Base-by-base conservation (phyloP, 2,329 filamentous ascomycete genomes). In the Leptographium wingfieldii region DNA sequence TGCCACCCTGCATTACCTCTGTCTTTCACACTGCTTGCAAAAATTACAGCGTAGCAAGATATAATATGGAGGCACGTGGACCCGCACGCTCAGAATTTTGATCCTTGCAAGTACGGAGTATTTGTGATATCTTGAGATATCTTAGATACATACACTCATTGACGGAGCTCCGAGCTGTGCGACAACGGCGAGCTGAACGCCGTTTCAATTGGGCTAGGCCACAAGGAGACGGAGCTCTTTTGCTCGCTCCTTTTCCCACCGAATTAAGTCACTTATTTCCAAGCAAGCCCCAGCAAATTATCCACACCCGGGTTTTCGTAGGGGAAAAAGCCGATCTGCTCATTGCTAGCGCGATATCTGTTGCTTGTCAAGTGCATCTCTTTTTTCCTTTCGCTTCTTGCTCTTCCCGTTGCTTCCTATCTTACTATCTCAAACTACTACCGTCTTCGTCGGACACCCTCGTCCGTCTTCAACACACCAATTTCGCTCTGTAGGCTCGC, bases 121-220 rank as follows among this genome's bases (percentile, higher is more conserved):
- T 11, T 4, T 35, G 9, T 9, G 9, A 35, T 9, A 35, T 35
- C 5, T 35, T 35, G 10, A 35, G 33, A 35, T 35, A 10, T n/a
- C 40, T 46, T 9, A 16, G 43, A 22, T 46, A 19, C 4, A 46
- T 46, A 46, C 5, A 19, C 43, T 4, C 7, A n/a, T n/a, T 27
- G 25, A 52, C 56, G 46, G 56, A 58, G 49, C 49, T 31, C 49
- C 48, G 57, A 46, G 31, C 57, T 58, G 49, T 58, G 57, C 35
- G 48, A 58, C 57, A 58, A 31, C 49, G 49, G 49, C 55, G 38
- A 46, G 55, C 55, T 46, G n/a, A 38, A 46, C 35, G 25, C 12
- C 27, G 51, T 31, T 53, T 33, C 16, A 19, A 53, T 53, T 53
- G 51, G 51, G 29, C 29, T 38, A 55, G 31, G 27, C 52, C 52